A percentile compares a stretch with the other conserved stretches of the same genome.
These are phyloP conservation scores for Cytospora paraplurivora DNA, from an alignment of 2,329 filamentous ascomycete genomes.

Conservation along the genomic window DNA sequence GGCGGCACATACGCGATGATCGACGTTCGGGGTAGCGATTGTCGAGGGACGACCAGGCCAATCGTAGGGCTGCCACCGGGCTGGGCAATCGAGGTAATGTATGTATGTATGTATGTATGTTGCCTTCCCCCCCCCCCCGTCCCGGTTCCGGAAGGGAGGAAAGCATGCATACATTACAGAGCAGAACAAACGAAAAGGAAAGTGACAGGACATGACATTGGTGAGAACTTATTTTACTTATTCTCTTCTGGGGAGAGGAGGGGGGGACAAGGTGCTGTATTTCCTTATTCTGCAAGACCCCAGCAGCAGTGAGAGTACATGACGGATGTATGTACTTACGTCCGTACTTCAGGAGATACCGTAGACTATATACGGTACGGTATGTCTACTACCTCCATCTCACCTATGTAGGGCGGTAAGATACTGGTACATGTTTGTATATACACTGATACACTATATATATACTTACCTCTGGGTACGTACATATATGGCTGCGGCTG, in stretches of 20 bases:
- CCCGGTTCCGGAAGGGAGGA: too few species aligned
- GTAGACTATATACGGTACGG: too few species aligned
- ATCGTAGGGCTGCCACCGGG: conserved; percentile 23
- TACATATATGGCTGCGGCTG: conserved; percentile 21
- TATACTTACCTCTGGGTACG: conserved; percentile 7
- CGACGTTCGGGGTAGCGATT: conserved; percentile 26
- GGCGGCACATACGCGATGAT: not conserved
- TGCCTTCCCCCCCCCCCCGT: too few species aligned
- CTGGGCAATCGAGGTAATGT: not conserved
- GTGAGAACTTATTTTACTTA: too few species aligned
- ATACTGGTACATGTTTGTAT: too few species aligned
- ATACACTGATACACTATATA: too few species aligned
- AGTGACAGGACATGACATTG: not conserved
- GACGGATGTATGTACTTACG: not conserved
- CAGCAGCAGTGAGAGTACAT: too few species aligned
- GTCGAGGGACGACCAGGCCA: conserved; percentile 20
- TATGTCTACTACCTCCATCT: too few species aligned
- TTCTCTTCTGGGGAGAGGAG: too few species aligned
- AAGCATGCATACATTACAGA: not conserved
- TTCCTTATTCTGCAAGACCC: conserved; percentile 18
- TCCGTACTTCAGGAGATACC: not conserved
- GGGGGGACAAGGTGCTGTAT: not conserved
- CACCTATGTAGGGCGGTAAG: too few species aligned
- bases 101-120: too few species aligned
- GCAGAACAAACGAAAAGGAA: not conserved